Evolutionary conservation across 169 alveolate genomes (phyloP).

Genomic region (Theileria parva): DNA sequence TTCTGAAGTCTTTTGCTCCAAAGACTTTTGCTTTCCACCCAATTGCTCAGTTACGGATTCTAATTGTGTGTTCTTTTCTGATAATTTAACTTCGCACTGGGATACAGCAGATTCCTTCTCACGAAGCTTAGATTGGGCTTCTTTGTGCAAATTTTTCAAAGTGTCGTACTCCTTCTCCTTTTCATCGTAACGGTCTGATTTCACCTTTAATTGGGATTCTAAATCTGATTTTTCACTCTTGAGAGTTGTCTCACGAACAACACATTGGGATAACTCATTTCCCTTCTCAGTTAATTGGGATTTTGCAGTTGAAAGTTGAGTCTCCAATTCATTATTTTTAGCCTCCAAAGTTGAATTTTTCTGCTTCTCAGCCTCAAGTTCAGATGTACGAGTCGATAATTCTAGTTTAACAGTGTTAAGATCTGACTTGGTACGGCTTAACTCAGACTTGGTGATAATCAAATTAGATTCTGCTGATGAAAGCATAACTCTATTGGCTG

Average conservation of each 20-base stretch:
- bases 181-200: not conserved
- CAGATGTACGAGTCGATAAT: not conserved
- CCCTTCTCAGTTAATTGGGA: not conserved
- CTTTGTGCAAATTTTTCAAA: not conserved
- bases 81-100: not conserved
- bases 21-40: not conserved
- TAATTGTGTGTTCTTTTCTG: conserved; percentile 1
- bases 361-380: not conserved
- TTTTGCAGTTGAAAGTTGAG: not conserved
- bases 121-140: not conserved
- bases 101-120: not conserved
- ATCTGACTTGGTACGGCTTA: not conserved
- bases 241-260: conserved; percentile 5
- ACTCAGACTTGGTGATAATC: not conserved
- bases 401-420: not conserved
- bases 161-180: not conserved
- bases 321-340: conserved; percentile 1
- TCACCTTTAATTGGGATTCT: conserved; percentile 3
- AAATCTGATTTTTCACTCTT: not conserved
- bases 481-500: not conserved
- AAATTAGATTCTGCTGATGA: not conserved
- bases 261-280: not conserved
- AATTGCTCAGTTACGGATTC: not conserved
- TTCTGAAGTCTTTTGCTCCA: conserved; percentile 16
- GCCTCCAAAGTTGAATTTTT: not conserved